Evolutionary conservation across 2,329 filamentous ascomycete species (phyloP), one percentile per base, ranked within the genome.

Genomic region (Trichophyton schoenleinii): DNA sequence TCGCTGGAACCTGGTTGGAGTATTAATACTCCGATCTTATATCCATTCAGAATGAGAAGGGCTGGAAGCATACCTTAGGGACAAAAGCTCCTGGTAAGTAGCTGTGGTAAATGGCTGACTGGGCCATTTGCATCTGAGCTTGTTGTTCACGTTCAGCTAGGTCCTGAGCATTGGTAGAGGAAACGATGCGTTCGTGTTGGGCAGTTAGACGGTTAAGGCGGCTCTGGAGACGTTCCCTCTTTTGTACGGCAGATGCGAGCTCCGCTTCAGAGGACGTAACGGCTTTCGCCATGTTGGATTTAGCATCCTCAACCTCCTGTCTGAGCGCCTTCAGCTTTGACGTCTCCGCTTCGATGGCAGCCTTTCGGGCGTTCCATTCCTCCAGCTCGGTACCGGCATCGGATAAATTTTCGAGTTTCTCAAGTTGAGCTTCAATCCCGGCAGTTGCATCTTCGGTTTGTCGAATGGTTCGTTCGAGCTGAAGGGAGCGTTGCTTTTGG

Each of bases 401-500:
- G 8, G 28, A 28, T 18, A 28, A 34, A 6, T 78, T 79, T 62
- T 81, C 81, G 59, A 85, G 70, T 20, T 71, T 77, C 61, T 81
- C 81, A 15, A 83, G 77, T 67, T 85, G 79, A 57, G 70, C 69
- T 61, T 80, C 77, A 41, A 86, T 74, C 42, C 77, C 78, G 38
- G 76, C 75, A n/a, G 81, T 80, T 31, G 81, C 80, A 67, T 85
- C 83, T 66, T 86, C 83, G 3, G 83, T 83, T 70, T 86, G 83
- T 61, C 78, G 79, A 65, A 84, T 84, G 65, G 80, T 83, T 66
- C 85, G 81, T 64, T 80, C 82, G 63, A 85, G 77, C 67, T 87
- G 84, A 64, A 82, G 73, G 42, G 82, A 80, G 64, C 83, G 80
- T 68, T 84, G 82, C 65, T 80, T 80, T 70, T 85, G 82, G 64